Base-by-base conservation (phyloP, 345 rosid species). In the Salix viminalis region DNA sequence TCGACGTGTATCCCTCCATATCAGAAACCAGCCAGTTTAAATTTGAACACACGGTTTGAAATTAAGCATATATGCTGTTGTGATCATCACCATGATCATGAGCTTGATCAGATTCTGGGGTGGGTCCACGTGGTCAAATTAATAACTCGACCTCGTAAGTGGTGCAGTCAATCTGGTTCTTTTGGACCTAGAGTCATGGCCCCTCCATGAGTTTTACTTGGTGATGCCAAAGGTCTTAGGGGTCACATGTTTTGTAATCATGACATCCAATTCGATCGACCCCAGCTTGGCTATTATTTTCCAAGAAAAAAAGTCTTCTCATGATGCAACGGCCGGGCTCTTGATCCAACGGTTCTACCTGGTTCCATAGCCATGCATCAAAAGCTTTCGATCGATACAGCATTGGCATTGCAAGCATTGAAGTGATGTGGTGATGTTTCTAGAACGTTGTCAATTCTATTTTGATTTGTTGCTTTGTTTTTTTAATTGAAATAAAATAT, bases 141-240 rank as follows among this genome's bases (percentile, higher is more conserved):
- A 39, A 39, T 23, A 66, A 65, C 61, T 14, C 5, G 34, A 42
- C 84, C 82, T 86, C 83, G 83, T 48, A 34, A 75, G 8, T 15
- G 0, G 87, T 69, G 83, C 71, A 69, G 84, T 84, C 83, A 78
- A 84, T 78, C 56, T 72, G 75, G 54, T 36, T 74, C 77, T 65
- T 70, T 72, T 6, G 41, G 77, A 65, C 28, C 28, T 26, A 37
- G 32, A 26, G 30, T 7, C 34, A 5, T 62, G 76, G 39, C 42
- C 79, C 81, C 71, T 58, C 76, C 67, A 10, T 58, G 11, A 24
- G 39, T 48, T 60, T 9, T 56, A 7, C 18, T 50, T 50, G 34
- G 11, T 36, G 8, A 52, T 34, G 50, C 19, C 62, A 37, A 30
- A 44, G 30, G 36, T 24, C 54, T 67, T 76, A 73, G 26, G 23